Base-by-base conservation (phyloP, 1,284 basidiomycete species). In the Pseudomicrostroma phylloplanum region DNA sequence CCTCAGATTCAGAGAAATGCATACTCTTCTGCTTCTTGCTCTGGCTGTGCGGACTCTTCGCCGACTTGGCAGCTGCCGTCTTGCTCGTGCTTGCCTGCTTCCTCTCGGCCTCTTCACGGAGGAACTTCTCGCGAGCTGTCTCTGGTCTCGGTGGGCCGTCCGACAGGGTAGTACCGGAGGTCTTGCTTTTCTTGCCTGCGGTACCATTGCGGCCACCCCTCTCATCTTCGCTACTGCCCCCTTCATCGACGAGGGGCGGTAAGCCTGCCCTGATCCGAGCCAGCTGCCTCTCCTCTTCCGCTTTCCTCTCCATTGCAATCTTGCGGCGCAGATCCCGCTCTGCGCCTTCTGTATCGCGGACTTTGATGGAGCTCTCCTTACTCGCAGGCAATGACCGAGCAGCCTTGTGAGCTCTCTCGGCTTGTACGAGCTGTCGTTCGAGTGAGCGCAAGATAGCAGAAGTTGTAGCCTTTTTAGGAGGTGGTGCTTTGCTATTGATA, bases 91-190 rank as follows among this genome's bases (percentile, higher is more conserved):
- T 36, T 36, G 30, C 30, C 30, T 36, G 30, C 23, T 55, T 54
- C 49, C 59, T 65, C 57, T 72, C 71, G 43, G 67, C 68, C 57
- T 74, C 69, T 40, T 71, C 68, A 15, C 72, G 67, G 21, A 74
- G 66, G 64, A 74, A 74, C 11, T 67, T 62, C n/a, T 74, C 72
- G 21, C 72, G 63, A 12, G 62, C 67, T 15, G 72, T 72, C 60
- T 74, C 72, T 13, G 51, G 51, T 54, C 51, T 54, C 17, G 6
- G 17, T 3, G 17, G 17, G 21, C 43, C 43, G 12, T 48, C 43
- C 6, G 51, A 8, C 8, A 6, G 6, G 51, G 17, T 25, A 13
- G 51, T 19, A 4, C 43, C 21, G 17, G 43, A 48, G 21, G 43
- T 12, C 4, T 17, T 21, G 4, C 6, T 6, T 13, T 48, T 48